phyloP scores from a whole-genome alignment of 257 asterid genomes.

The Euphrasia confusa region DNA sequence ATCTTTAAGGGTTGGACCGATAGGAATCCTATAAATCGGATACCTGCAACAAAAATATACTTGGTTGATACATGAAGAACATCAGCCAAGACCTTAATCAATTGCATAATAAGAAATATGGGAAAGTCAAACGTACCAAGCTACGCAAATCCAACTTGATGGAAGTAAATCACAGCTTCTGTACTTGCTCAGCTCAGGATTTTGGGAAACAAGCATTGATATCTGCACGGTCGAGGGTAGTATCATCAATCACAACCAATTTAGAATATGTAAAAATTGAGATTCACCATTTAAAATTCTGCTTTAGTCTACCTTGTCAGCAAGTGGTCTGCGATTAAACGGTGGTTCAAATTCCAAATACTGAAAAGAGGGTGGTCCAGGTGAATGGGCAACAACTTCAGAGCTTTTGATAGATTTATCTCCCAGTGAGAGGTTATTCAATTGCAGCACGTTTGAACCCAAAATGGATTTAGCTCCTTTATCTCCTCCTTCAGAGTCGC shows the following conservation, averaged over 20 bases:
- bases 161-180: conserved; percentile 84
- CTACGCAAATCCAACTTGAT: conserved; percentile 81
- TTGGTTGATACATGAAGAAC: conserved; percentile 13
- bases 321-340: conserved; percentile 57
- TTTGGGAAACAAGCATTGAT: conserved; percentile 47
- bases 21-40: conserved; percentile 59
- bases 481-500: too few relatives aligned
- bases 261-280: conserved; percentile 21
- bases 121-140: conserved; percentile 52
- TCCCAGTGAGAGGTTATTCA: conserved; percentile 29
- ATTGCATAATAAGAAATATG: conserved; percentile 8
- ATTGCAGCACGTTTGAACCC: not conserved
- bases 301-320: conserved; percentile 47
- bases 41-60: conserved; percentile 51
- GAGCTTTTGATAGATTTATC: conserved; percentile 29
- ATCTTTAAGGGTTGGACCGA: conserved; percentile 45
- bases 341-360: conserved; percentile 67
- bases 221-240: conserved; percentile 40
- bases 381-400: conserved; percentile 31
- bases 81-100: not conserved
- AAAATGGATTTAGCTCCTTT: too few relatives aligned
- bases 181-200: conserved; percentile 54
- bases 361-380: conserved; percentile 46
- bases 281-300: conserved; percentile 11
- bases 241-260: conserved; percentile 22